Evolutionary conservation across 768 basidiomycete species (phyloP).

Genomic region (Mycena crocata): DNA sequence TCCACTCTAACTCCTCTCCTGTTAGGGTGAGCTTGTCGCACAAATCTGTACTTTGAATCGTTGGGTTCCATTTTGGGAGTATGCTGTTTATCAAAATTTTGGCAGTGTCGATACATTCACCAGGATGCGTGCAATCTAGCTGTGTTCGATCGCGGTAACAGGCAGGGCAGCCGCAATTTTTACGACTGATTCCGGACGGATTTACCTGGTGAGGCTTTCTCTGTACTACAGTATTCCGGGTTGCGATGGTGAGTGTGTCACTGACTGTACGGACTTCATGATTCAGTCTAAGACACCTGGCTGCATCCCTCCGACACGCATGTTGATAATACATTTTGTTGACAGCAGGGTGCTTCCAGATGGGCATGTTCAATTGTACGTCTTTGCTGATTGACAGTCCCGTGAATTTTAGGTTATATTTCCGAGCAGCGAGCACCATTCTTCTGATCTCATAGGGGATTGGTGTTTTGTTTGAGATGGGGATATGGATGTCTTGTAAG

Average conservation of each 20-base stretch:
- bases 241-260: background rate
- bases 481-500: too few relatives aligned
- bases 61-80: background rate
- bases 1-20: background rate
- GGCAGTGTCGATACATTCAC: constrained; percentile 1
- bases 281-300: background rate
- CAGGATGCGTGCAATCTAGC: background rate
- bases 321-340: background rate
- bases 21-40: constrained; percentile 5
- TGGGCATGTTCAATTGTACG: constrained; percentile 2
- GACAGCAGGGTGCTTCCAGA: constrained; percentile 1
- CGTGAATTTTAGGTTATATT: background rate
- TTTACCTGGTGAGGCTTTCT: constrained; percentile 6
- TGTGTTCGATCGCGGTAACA: background rate
- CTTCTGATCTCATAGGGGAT: too few relatives aligned
- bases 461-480: too few relatives aligned
- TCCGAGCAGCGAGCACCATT: too few relatives aligned
- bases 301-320: background rate
- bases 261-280: background rate
- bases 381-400: background rate
- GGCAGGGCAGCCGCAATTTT: constrained; percentile 1
- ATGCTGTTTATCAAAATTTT: background rate
- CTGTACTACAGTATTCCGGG: background rate
- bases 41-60: background rate
- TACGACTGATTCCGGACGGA: background rate